Percentiles rank a stretch among this genome's conserved stretches.
Evolutionary conservation across 2,329 filamentous ascomycete species (phyloP).

Genomic region (Ophiocordyceps camponoti-leonardi): DNA sequence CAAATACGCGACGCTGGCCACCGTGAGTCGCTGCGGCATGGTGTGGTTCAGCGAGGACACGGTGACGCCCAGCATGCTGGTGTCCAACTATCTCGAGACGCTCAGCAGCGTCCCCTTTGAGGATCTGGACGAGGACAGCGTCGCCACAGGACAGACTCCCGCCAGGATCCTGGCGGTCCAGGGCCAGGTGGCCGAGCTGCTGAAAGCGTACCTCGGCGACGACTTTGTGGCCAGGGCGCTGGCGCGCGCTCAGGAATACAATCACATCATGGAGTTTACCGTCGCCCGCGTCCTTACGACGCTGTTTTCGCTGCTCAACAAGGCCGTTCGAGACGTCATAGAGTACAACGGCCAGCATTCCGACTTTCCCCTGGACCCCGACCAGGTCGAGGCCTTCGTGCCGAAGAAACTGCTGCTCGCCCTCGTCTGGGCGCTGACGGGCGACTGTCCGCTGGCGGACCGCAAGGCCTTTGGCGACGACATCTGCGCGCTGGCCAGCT

Average conservation of each 20-base stretch:
- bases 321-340: slow-evolving; percentile 76
- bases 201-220: slow-evolving; percentile 62
- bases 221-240: slow-evolving; percentile 68
- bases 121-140: slow-evolving; percentile 84
- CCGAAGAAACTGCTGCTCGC: slow-evolving; percentile 90
- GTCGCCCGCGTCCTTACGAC: slow-evolving; percentile 80
- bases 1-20: slow-evolving; percentile 92
- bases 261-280: slow-evolving; percentile 98
- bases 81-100: slow-evolving; percentile 74
- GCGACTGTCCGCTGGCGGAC: slow-evolving; percentile 78
- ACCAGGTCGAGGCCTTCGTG: slow-evolving; percentile 77
- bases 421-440: slow-evolving; percentile 87
- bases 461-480: slow-evolving; percentile 82
- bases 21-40: slow-evolving; percentile 99
- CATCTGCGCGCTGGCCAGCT: slow-evolving; percentile 64
- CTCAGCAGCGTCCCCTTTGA: slow-evolving; percentile 76
- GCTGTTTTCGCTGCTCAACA: slow-evolving; percentile 88
- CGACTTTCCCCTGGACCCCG: slow-evolving; percentile 81
- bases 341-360: slow-evolving; percentile 92
- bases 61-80: slow-evolving; percentile 83
- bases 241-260: slow-evolving; percentile 58
- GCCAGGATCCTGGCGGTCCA: slow-evolving; percentile 69
- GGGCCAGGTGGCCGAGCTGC: slow-evolving; percentile 58
- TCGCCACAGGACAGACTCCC: slow-evolving; percentile 56
- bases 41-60: slow-evolving; percentile 99